Evolutionary conservation across 345 rosid genomes (phyloP), one percentile per base, ranked within the genome.

Genomic region (Schrenkiella parvula): DNA sequence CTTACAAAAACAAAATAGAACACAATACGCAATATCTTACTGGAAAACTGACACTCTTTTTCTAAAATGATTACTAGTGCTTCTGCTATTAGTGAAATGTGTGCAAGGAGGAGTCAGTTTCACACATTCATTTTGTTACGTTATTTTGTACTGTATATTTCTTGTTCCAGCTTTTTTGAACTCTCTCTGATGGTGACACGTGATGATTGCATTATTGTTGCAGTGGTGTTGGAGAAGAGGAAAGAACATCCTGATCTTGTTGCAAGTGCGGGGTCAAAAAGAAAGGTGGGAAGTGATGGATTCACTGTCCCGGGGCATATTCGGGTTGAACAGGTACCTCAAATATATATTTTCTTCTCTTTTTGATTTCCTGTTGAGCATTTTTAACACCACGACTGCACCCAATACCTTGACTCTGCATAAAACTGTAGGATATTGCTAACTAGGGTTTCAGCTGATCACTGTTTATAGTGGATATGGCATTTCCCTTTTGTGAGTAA

Each of bases 221-320:
- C 83, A 89, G 92, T 84, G 74, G 56, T 64, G 53, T 52, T 44
- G 25, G 60, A 59, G 41, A 91, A 87, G 83, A 86, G 89, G 82
- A 89, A 89, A 81, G 83, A 71, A 51, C 72, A 31, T 46, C 58
- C 63, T 71, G 82, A 82, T 63, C 34, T 59, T 43, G 58, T 55
- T 66, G 85, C 72, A 64, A 26, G 26, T 64, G 80, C 72, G 66
- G 68, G 56, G 41, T 72, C 68, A 64, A 83, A 74, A 73, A 77
- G 80, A 44, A 84, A 57, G 41, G 79, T 74, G 18, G 76, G 51
- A 42, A 43, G 47, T 18, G 66, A 72, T 74, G 59, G 37, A 53
- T 66, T 55, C n/a, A 21, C 59, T 13, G 39, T 61, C 47, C 53
- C 56, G 15, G 81, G 62, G 31, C 78, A 58, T 34, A 58, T 34